Evolutionary conservation across 139 green algal species (phyloP).

Genomic region (Micromonas pusilla): DNA sequence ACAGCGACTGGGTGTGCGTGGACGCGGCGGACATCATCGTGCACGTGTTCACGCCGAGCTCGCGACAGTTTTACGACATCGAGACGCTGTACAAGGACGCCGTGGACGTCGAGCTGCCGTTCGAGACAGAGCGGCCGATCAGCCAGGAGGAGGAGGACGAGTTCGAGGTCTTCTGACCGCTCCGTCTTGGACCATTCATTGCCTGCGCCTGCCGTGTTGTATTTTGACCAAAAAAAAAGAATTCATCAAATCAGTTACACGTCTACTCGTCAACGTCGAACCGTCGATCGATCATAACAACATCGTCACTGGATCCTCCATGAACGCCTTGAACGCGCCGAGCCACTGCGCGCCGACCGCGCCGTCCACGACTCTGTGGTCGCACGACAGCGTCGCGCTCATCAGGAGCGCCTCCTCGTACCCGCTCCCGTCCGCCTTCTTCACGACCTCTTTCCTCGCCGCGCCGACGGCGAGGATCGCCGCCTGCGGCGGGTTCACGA

Average conservation of each 20-base stretch:
- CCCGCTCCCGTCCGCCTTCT: constrained; percentile 14
- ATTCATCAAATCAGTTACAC: too few species aligned
- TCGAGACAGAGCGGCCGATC: constrained; percentile 10
- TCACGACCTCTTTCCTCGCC: constrained; percentile 19
- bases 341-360: constrained; percentile 92
- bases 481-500: constrained; percentile 53
- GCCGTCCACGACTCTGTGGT: constrained; percentile 80
- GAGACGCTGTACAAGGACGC: constrained; percentile 42
- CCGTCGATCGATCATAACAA: too few species aligned
- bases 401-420: constrained; percentile 48
- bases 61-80: constrained; percentile 43
- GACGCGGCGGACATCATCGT: constrained; percentile 43
- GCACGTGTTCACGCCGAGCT: constrained; percentile 42
- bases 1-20: constrained; percentile 29
- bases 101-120: constrained; percentile 18
- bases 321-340: constrained; percentile 76
- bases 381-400: constrained; percentile 74
- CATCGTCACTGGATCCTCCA: constrained; percentile 87
- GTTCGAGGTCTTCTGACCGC: constrained; percentile 8
- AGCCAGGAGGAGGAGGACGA: constrained; percentile 8
- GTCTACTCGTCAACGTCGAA: too few species aligned
- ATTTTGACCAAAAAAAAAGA: too few species aligned
- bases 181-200: too few species aligned
- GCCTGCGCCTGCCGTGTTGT: too few species aligned
- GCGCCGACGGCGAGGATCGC: constrained; percentile 43